Percentiles rank a stretch among this genome's conserved stretches.
Evolutionary conservation across 768 basidiomycete species (phyloP).

Genomic region (Lactarius psammicola): DNA sequence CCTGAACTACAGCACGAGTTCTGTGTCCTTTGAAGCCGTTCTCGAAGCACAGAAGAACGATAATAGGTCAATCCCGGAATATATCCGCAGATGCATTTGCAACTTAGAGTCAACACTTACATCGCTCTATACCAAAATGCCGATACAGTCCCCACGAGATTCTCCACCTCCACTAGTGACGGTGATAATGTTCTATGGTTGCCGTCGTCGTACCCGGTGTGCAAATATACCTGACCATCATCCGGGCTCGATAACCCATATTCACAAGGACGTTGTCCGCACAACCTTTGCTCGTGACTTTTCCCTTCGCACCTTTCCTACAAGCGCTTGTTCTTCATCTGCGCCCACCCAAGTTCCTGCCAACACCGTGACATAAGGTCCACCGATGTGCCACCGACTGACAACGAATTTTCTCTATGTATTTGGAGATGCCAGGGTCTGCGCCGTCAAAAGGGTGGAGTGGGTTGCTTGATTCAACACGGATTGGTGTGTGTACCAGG

Average conservation of each 20-base stretch:
- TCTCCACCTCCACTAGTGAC: neutral
- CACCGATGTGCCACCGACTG: too few species aligned
- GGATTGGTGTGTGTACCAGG: neutral
- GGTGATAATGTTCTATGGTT: neutral
- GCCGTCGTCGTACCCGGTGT: neutral
- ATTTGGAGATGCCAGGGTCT: neutral
- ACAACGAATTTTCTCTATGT: too few species aligned
- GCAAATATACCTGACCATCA: neutral
- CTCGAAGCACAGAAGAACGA: neutral
- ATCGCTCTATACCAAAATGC: neutral
- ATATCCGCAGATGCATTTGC: neutral
- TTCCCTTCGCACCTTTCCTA: too few species aligned
- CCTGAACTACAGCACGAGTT: too few species aligned
- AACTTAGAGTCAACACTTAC: neutral
- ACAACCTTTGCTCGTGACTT: too few species aligned
- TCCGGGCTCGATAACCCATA: too few species aligned
- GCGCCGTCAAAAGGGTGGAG: neutral
- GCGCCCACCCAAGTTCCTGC: too few species aligned
- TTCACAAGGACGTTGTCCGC: too few species aligned
- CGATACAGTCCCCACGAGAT: neutral
- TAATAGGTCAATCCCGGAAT: too few species aligned
- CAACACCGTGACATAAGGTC: too few species aligned
- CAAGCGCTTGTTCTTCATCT: too few species aligned
- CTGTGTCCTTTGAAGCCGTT: too few species aligned
- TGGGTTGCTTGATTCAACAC: neutral